Evolutionary conservation across 2,329 filamentous ascomycete genomes (phyloP), one percentile per base, ranked within the genome.

Genomic region (Nectriaceae sp.): DNA sequence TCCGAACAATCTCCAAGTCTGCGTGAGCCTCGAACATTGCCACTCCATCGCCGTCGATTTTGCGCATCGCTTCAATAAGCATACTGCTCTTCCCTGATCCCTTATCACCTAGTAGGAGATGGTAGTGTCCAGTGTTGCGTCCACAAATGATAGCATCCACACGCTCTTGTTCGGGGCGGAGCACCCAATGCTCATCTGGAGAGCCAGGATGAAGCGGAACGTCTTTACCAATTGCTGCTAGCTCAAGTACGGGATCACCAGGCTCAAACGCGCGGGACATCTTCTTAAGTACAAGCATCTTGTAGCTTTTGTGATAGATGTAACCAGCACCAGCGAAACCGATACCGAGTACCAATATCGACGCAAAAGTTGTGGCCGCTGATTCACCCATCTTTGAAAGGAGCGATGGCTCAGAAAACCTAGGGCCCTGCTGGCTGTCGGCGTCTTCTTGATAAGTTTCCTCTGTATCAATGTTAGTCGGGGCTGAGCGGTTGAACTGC

Each of bases 11-110:
- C 64, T 99, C 94, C 1, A 92, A 80, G 67, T 99, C 92, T 4
- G 91, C 88, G 69, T 99, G 94, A 1, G 93, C 92, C 70, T 99
- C 94, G 63, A 97, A 89, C 90, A 99, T 96, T 57, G 92, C 88
- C 38, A 93, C 87, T 19, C 90, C 90, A 52, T 94, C 88, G 4
- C 91, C 94, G 53, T 96, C 83, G 47, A 92, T 87, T 68, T 95
- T 95, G 45, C 87, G 85, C 93, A 99, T 99, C 8, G 90, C 90
- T 66, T 97, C 90, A 18, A 99, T 62, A 26, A 99, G 74, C 94
- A 99, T 97, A 57, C 89, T 95, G 51, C 89, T 95, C 75, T 99
- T 99, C 5, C 94, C 94, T 0, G 90, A 95, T 4, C 94, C 94
- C 72, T 99, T 97, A 65, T 97, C 94, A 38, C 94, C 94, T 40